Percentiles rank a stretch among this genome's conserved stretches.
phyloP scores from a whole-genome alignment of 2,329 filamentous ascomycete species.

The Paraphoma chrysanthemicola region DNA sequence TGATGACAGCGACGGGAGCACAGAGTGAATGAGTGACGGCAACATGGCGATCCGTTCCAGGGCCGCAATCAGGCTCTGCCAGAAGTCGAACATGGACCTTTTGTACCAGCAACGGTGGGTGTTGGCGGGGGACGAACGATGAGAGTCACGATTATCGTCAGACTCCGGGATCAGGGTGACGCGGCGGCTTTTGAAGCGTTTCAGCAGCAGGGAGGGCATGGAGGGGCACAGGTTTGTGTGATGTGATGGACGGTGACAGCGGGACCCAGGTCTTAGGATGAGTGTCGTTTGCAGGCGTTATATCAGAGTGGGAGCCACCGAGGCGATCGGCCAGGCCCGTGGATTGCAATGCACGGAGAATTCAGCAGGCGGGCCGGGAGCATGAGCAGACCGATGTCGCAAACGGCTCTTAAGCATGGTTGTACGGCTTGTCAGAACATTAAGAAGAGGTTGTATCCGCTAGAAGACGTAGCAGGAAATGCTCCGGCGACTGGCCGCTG shows the following conservation, averaged over 20 bases:
- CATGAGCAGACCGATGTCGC: conserved; percentile 48
- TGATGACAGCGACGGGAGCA: conserved; percentile 43
- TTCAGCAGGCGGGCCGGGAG: conserved; percentile 40
- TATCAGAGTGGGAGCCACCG: conserved; percentile 26
- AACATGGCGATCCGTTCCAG: conserved; percentile 50
- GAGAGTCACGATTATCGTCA: conserved; percentile 31
- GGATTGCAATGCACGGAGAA: conserved; percentile 39
- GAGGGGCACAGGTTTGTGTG: conserved; percentile 26
- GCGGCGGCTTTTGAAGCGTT: conserved; percentile 47
- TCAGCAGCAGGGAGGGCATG: conserved; percentile 37
- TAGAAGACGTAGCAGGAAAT: conserved; percentile 42
- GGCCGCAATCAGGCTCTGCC: conserved; percentile 47
- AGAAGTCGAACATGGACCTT: conserved; percentile 49
- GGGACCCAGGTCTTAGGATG: conserved; percentile 30
- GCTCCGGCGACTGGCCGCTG: conserved; percentile 34
- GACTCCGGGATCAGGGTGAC: conserved; percentile 33
- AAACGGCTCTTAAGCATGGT: conserved; percentile 48
- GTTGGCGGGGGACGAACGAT: conserved; percentile 18
- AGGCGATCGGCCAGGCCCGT: conserved; percentile 22
- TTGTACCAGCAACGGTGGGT: conserved; percentile 37
- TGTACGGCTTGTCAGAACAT: conserved; percentile 45
- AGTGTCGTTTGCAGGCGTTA: conserved; percentile 34
- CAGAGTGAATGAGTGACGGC: conserved; percentile 48
- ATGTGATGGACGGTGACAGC: conserved; percentile 28
- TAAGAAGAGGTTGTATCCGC: conserved; percentile 49